Percentiles rank a stretch among this genome's conserved stretches.
These are phyloP conservation scores for Salvia hispanica DNA, from an alignment of 257 asterid species.

Conservation along the genomic window DNA sequence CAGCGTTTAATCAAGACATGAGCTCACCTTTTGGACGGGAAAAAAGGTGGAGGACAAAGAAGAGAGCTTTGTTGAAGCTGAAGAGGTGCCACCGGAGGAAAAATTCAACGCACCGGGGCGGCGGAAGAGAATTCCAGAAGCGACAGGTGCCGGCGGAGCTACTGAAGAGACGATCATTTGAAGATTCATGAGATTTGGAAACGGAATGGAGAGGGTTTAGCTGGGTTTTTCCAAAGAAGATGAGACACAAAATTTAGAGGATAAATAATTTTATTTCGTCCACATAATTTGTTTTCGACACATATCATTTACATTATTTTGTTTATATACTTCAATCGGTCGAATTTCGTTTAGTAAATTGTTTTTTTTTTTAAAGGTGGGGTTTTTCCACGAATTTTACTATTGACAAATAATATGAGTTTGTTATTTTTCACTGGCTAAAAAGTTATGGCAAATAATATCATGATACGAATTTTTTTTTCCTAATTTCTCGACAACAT, in stretches of 20 bases:
- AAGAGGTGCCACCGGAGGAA: constrained; percentile 8
- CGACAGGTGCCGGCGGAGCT: constrained; percentile 33
- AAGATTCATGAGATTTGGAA: neutral
- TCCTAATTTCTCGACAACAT: too few species aligned
- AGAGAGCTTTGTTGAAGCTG: constrained; percentile 28
- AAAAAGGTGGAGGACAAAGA: constrained; percentile 16
- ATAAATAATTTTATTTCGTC: neutral
- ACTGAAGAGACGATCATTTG: constrained; percentile 35
- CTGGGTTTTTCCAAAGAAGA: constrained; percentile 19
- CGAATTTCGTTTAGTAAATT: too few species aligned
- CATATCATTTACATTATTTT: too few species aligned
- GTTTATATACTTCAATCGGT: too few species aligned
- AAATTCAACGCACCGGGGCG: constrained; percentile 5
- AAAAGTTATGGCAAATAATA: too few species aligned
- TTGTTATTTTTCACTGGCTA: too few species aligned
- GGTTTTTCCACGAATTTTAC: too few species aligned
- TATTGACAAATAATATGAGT: too few species aligned
- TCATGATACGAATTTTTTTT: too few species aligned
- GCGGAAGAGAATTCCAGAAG: constrained; percentile 21
- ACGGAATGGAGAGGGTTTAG: constrained; percentile 22
- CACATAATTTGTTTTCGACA: too few species aligned
- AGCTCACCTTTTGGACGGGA: constrained; percentile 13
- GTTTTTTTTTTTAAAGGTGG: too few species aligned
- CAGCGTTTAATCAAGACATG: neutral
- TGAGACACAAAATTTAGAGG: neutral